Evolutionary conservation across 2,329 filamentous ascomycete species (phyloP).

Genomic region (Verticillium isaacii): DNA sequence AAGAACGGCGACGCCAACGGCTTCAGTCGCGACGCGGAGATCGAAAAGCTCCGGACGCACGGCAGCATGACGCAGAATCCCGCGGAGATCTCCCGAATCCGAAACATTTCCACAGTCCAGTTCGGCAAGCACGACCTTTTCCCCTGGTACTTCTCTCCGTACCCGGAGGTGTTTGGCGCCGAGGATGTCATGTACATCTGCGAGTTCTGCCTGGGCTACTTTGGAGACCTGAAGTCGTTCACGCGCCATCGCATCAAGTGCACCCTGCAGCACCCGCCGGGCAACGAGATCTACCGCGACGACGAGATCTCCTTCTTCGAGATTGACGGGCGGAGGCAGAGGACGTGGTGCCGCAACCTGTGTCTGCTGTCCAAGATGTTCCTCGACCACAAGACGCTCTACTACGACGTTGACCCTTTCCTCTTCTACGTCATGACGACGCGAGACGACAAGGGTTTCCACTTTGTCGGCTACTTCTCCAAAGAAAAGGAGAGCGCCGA

Average conservation of each 20-base stretch:
- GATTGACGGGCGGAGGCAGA: conserved; percentile 88
- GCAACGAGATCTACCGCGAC: conserved; percentile 97
- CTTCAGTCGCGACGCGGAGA: conserved; percentile 83
- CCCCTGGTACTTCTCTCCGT: conserved; percentile 98
- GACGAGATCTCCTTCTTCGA: conserved; percentile 94
- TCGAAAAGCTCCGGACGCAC: conserved; percentile 89
- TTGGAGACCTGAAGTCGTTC: conserved; percentile 77
- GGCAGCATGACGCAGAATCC: conserved; percentile 99
- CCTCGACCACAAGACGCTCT: conserved; percentile 94
- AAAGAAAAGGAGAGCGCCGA: conserved; percentile 98
- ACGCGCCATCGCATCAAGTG: conserved; percentile 85
- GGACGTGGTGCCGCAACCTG: conserved; percentile 94
- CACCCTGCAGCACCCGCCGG: conserved; percentile 84
- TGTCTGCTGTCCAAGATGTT: conserved; percentile 95
- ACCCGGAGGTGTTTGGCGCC: conserved; percentile 83
- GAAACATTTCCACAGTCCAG: conserved; percentile 90
- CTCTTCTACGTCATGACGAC: conserved; percentile 97
- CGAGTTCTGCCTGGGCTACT: conserved; percentile 95
- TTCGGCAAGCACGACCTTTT: conserved; percentile 91
- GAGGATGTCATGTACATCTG: conserved; percentile 93
- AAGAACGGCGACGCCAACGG: conserved; percentile 39
- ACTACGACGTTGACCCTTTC: conserved; percentile 99
- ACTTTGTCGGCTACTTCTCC: conserved; percentile 98
- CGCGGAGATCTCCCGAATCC: conserved; percentile 90
- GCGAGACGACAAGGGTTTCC: conserved; percentile 82